Conservation (phyloP, 176 grass and related monocot species). For the Oryza rufipogon region DNA sequence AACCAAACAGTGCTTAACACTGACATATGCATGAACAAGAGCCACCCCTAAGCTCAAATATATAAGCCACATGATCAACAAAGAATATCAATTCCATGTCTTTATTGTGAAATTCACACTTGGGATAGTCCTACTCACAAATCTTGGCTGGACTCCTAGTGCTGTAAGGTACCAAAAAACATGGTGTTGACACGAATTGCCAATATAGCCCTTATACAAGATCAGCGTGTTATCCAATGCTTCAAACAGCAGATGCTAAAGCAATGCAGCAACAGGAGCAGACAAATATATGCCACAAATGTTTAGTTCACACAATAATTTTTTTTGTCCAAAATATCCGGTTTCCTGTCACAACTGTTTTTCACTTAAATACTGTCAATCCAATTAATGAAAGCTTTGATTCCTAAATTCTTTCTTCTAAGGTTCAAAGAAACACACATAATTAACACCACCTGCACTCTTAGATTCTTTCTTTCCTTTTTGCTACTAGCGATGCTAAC, state of each 20-base stretch:
- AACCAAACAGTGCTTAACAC: neutral
- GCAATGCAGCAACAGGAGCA: neutral
- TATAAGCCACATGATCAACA: slow-evolving; percentile 23
- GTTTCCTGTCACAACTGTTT: neutral
- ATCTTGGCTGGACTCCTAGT: slow-evolving; percentile 6
- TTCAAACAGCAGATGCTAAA: neutral
- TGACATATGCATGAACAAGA: slow-evolving; percentile 5
- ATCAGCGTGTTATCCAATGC: neutral
- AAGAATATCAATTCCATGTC: neutral
- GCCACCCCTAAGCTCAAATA: neutral
- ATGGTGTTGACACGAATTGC: slow-evolving; percentile 6
- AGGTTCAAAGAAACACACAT: slow-evolving; percentile 10
- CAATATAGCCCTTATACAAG: neutral
- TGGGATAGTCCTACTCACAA: slow-evolving; percentile 5
- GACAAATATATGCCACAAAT: neutral
- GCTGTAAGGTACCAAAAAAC: neutral
- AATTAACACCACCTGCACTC: neutral
- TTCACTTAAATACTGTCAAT: neutral
- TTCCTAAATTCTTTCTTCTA: neutral
- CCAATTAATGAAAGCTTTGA: slow-evolving; percentile 9
- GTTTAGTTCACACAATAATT: neutral
- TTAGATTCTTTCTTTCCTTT: slow-evolving; percentile 25
- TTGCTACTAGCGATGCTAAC: slow-evolving; percentile 13
- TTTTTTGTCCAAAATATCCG: neutral
- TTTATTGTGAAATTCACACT: neutral